These are phyloP conservation scores for Bacidia rubella DNA, from an alignment of 495 filamentous ascomycete genomes.

Conservation along the genomic window DNA sequence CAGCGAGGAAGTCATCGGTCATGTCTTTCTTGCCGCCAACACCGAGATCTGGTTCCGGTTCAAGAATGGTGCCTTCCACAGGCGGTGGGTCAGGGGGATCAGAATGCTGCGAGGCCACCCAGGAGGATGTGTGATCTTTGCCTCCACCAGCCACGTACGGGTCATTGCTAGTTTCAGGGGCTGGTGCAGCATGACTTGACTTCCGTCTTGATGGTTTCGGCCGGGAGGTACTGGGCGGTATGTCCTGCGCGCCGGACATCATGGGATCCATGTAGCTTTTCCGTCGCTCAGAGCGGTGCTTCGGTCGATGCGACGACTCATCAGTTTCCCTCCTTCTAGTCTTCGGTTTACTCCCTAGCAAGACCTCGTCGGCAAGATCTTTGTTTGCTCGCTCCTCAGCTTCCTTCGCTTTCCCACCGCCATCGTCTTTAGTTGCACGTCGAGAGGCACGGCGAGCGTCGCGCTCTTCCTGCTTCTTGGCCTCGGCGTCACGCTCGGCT, in stretches of 20 bases:
- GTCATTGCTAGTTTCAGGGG: conserved; percentile 8
- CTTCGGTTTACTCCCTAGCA: conserved; percentile 5
- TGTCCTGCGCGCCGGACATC: conserved; percentile 4
- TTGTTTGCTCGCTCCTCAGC: conserved; percentile 32
- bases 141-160: conserved; percentile 20
- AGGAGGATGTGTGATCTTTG: conserved; percentile 45
- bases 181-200: conserved; percentile 14
- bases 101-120: conserved; percentile 42
- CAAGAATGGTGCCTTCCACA: conserved; percentile 39
- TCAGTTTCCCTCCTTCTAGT: conserved; percentile 11
- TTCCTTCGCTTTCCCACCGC: conserved; percentile 32
- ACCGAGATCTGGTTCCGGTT: conserved; percentile 31
- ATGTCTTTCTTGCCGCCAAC: neutral
- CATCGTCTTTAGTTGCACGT: conserved; percentile 36
- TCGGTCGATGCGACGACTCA: conserved; percentile 10
- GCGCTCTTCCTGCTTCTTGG: conserved; percentile 32
- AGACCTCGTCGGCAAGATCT: conserved; percentile 25
- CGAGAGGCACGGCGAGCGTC: conserved; percentile 33
- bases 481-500: conserved; percentile 31
- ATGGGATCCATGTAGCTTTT: conserved; percentile 13
- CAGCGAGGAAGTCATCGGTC: conserved; percentile 9
- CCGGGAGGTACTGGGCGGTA: conserved; percentile 12
- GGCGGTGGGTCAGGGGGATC: conserved; percentile 47
- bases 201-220: conserved; percentile 17
- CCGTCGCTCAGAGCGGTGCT: conserved; percentile 16